phyloP scores from a whole-genome alignment of 139 green algal genomes.

The Zygnema cylindricum region DNA sequence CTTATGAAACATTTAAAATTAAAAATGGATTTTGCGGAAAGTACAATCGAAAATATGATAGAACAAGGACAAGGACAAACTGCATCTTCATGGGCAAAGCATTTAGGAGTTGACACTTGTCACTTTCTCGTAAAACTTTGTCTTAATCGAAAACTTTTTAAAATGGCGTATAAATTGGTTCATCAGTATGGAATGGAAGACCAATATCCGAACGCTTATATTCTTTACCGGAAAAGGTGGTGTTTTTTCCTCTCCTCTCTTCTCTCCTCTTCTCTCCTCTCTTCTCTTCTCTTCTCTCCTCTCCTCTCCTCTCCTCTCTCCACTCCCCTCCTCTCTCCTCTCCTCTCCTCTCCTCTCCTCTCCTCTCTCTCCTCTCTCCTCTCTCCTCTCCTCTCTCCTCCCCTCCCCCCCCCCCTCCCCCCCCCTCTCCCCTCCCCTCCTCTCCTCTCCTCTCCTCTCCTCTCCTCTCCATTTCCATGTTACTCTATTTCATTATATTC shows the following conservation, averaged over 20 bases:
- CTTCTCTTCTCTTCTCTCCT: neutral
- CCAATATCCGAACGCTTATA: neutral
- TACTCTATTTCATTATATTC: no score
- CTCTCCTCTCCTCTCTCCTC: neutral
- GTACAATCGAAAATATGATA: neutral
- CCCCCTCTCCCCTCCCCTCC: neutral
- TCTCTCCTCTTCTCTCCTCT: neutral
- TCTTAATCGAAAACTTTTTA: neutral
- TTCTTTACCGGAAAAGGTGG: constrained; percentile 12
- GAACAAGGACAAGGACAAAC: neutral
- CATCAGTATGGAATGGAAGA: neutral
- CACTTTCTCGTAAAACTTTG: neutral
- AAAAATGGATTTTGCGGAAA: neutral
- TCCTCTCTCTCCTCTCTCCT: neutral
- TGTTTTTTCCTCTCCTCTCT: neutral
- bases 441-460: no score
- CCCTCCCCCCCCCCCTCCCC: no score
- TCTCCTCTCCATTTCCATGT: no score
- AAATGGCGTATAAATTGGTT: neutral
- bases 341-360: neutral
- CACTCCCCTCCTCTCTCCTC: neutral
- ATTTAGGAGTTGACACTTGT: neutral
- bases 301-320: neutral
- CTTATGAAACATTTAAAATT: neutral
- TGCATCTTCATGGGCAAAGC: neutral